Base-by-base conservation (phyloP, 257 asterid species). In the Fraxinus americana region DNA sequence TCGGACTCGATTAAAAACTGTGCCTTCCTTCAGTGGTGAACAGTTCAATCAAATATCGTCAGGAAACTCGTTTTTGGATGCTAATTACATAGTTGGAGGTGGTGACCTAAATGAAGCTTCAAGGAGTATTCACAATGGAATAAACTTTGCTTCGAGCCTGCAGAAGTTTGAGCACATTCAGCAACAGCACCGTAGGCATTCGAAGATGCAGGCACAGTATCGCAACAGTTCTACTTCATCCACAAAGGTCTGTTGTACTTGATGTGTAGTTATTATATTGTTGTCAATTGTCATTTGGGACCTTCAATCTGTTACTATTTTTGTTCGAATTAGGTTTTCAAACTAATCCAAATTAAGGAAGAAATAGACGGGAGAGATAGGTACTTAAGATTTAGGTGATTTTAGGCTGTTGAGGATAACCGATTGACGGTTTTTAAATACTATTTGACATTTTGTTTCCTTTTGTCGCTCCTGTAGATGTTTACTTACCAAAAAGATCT, bases 1-100 rank as follows among this genome's bases (percentile, higher is more conserved):
- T 36, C 86, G 93, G 78, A 96, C 98, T 71, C 90, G 98, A 41
- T 81, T 96, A 79, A 92, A 92, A 85, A 92, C 99, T 23, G 97
- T 96, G 9, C 99, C 99, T 27, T 81, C 96, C 75, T 92, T 96
- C 86, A 87, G 91, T 59, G 89, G 88, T 3, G 94, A 88, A 79
- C 88, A 81, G 73, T 78, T 82, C 69, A 89, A 79, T 81, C 86
- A 76, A 80, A 76, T 80, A 72, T 63, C 90, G 75, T 82, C 89
- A 27, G 94, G 88, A 78, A 88, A 82, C 75, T 82, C 84, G 57
- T 71, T 78, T 43, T 27, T 87, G 35, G 96, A 84, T 75, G 80
- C 67, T 59, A 88, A 87, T 80, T 52, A 77, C 71, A 57, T 75
- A 38, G 87, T 84, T 2, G 93, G 90, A 54, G 97, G 92, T 77